phyloP scores from a whole-genome alignment of 208 protist species.

The Balamuthia mandrillaris region DNA sequence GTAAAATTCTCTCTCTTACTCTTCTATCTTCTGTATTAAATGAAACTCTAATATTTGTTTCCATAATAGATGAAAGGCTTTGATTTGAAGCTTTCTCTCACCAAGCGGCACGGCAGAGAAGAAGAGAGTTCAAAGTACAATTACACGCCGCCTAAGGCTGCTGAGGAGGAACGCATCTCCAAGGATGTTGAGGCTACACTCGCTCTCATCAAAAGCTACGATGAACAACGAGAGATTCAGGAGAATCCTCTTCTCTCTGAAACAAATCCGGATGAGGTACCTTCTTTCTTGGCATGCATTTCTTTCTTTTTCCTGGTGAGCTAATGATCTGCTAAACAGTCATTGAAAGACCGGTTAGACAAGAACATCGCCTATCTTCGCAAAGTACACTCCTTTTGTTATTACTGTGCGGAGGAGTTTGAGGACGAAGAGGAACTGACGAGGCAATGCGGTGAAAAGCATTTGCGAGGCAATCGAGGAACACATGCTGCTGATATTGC shows the following conservation, averaged over 20 bases:
- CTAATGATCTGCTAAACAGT: not conserved
- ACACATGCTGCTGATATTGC: not conserved
- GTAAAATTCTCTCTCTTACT: not conserved
- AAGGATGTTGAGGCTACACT: not conserved
- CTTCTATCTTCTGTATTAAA: not conserved
- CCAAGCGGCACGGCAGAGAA: not conserved
- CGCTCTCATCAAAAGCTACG: not conserved
- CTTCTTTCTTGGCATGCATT: not conserved
- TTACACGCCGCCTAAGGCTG: not conserved
- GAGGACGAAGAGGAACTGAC: slow-evolving; percentile 3
- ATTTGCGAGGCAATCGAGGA: not conserved
- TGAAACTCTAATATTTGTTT: not conserved
- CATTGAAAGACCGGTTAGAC: not conserved
- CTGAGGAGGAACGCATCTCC: not conserved
- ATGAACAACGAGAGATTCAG: not conserved
- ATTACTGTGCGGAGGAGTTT: slow-evolving; percentile 39
- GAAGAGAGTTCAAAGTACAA: not conserved
- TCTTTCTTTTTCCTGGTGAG: not conserved
- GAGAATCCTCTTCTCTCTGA: not conserved
- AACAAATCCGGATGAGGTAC: not conserved
- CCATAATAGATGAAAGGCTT: not conserved
- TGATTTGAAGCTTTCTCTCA: not conserved
- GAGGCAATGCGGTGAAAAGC: not conserved
- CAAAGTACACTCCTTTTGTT: slow-evolving; percentile 16
- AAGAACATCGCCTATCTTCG: slow-evolving; percentile 16